Percentiles rank a stretch among this genome's conserved stretches.
Evolutionary conservation across 169 alveolate genomes (phyloP).

Genomic region (Cryptosporidium xiaoi): DNA sequence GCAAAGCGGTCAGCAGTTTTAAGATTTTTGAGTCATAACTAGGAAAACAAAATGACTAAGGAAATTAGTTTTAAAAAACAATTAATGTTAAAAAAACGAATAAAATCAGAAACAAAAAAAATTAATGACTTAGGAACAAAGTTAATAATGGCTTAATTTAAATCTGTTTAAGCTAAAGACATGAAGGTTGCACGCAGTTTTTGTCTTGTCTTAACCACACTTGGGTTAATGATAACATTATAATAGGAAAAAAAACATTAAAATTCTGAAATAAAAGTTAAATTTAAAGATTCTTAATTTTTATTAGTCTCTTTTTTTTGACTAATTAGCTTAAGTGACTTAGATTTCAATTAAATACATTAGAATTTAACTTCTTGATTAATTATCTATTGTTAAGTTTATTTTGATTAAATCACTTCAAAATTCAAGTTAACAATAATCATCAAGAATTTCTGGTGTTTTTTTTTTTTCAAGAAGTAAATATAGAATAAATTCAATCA

Average conservation of each 20-base stretch:
- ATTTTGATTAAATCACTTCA: no score
- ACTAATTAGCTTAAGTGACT: neutral
- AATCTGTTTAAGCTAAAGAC: slow-evolving; percentile 28
- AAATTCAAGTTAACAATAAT: no score
- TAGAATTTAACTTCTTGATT: neutral
- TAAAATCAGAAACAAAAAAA: neutral
- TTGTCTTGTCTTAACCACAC: slow-evolving; percentile 76
- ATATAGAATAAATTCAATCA: no score
- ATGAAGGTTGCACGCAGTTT: slow-evolving; percentile 74
- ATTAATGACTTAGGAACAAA: neutral
- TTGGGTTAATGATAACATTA: neutral
- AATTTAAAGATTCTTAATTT: slow-evolving; percentile 16
- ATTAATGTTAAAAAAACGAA: neutral
- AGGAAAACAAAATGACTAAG: no score
- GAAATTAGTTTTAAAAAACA: neutral
- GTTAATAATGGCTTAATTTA: neutral
- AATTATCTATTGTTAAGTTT: no score
- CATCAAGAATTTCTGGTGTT: no score
- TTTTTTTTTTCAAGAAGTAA: no score
- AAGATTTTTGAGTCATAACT: no score
- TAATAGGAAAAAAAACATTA: neutral
- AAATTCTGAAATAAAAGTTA: slow-evolving; percentile 10
- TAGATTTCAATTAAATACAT: neutral
- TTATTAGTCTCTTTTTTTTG: neutral
- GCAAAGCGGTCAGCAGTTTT: no score